phyloP scores from a whole-genome alignment of 2,329 filamentous ascomycete species.

The Neofusicoccum kwambonambiense region DNA sequence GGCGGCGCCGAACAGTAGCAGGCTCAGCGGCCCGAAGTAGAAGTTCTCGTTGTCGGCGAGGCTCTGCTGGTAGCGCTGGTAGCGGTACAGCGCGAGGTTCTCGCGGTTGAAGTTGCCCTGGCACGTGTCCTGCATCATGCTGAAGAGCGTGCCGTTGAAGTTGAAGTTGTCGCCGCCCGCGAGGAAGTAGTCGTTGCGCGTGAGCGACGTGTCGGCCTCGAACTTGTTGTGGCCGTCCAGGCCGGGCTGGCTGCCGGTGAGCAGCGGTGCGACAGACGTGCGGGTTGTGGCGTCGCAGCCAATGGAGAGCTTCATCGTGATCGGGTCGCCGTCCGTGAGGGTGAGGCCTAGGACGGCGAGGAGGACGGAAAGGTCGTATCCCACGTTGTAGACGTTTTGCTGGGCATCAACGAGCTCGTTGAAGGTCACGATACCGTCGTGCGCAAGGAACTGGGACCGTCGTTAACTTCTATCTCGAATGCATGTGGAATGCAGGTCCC shows the following conservation, averaged over 20 bases:
- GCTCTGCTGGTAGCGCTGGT: slow-evolving; percentile 41
- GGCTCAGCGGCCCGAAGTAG: slow-evolving; percentile 42
- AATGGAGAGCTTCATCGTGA: slow-evolving; percentile 45
- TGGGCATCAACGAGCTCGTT: slow-evolving; percentile 47
- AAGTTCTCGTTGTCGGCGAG: slow-evolving; percentile 41
- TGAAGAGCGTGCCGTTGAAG: slow-evolving; percentile 44
- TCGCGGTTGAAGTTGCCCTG: slow-evolving; percentile 40
- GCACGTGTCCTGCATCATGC: slow-evolving; percentile 36
- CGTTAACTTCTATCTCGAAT: neutral
- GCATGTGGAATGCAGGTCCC: neutral
- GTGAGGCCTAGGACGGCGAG: slow-evolving; percentile 42
- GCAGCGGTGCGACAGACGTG: slow-evolving; percentile 35
- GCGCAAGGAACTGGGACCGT: slow-evolving; percentile 36
- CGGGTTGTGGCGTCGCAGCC: slow-evolving; percentile 47
- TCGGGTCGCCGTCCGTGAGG: slow-evolving; percentile 41
- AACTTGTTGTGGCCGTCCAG: slow-evolving; percentile 48
- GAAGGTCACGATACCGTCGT: slow-evolving; percentile 44
- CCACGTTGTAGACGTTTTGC: slow-evolving; percentile 48
- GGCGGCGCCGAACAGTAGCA: slow-evolving; percentile 44
- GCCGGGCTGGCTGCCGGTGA: slow-evolving; percentile 42
- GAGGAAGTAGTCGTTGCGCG: slow-evolving; percentile 43
- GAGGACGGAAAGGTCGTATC: slow-evolving; percentile 41
- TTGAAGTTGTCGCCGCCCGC: slow-evolving; percentile 36
- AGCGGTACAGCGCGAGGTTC: slow-evolving; percentile 38
- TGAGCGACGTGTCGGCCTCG: slow-evolving; percentile 41